Base-by-base conservation (phyloP, 495 filamentous ascomycete genomes). In the Parachaetomium inaequale region DNA sequence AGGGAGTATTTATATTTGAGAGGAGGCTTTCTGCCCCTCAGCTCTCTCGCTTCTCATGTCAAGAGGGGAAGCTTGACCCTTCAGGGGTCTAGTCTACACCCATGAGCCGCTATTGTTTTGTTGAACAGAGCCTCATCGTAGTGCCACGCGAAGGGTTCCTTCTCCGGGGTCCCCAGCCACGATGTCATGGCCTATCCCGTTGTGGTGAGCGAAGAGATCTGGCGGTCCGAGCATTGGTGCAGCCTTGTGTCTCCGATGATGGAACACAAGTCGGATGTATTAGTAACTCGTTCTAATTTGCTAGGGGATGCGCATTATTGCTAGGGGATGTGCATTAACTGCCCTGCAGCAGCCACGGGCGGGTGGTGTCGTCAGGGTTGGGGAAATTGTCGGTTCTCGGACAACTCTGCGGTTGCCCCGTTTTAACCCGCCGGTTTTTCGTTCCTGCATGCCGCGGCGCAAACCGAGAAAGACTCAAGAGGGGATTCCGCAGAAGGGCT, bases 141-240 rank as follows among this genome's bases (percentile, higher is more conserved):
- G 43, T 4, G 4, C 7, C 29, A 40, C 34, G 6, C 15, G 34
- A 40, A 40, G 21, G 17, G 56, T 19, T 45, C n/a, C n/a, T n/a
- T n/a, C n/a, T n/a, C n/a, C n/a, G n/a, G n/a, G 6, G 29, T n/a
- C 32, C 29, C 10, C 32, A 59, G 45, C 57, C 34, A 51, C 46
- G 7, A 7, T 29, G 2, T 2, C 57, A 51, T 34, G 31, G 11
- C 25, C 23, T 15, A 2, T 51, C 58, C 49, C 11, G 11, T 53
- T 60, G 34, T 4, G 58, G 49, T 25, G 26, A 34, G 58, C 58
- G 26, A 60, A 54, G 58, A 42, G 49, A 53, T 60, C 34, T n/a
- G 58, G 58, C 26, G n/a, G 36, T 17, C 26, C 7, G n/a, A n/a
- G 14, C 32, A 60, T 42, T 51, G 57, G 46, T 8, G 23, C 15